phyloP scores from a whole-genome alignment of 768 basidiomycete species.

The Boletus rubescentipes region DNA sequence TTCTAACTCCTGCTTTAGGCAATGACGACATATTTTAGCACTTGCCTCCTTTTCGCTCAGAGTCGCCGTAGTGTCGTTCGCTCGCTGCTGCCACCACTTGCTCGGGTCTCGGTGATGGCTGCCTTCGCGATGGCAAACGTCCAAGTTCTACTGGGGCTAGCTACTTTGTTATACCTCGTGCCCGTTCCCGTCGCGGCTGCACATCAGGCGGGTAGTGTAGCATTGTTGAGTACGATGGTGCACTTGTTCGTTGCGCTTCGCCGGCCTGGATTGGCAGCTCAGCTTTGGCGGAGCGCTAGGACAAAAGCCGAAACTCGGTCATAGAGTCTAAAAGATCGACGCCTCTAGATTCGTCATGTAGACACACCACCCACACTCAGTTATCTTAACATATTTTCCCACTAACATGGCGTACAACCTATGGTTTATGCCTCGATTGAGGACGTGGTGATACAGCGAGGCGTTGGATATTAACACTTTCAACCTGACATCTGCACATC shows the following conservation, averaged over 20 bases:
- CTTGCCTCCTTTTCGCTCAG: slow-evolving; percentile 59
- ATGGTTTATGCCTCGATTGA: slow-evolving; percentile 2
- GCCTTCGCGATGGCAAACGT: slow-evolving; percentile 81
- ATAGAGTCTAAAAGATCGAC: not conserved
- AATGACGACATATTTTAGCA: slow-evolving; percentile 75
- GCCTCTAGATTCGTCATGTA: slow-evolving; percentile 13
- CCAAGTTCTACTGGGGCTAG: slow-evolving; percentile 74
- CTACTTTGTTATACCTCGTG: slow-evolving; percentile 89
- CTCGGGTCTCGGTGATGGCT: slow-evolving; percentile 49
- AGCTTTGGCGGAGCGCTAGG: slow-evolving; percentile 50
- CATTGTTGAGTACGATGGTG: slow-evolving; percentile 78
- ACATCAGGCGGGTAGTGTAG: slow-evolving; percentile 94
- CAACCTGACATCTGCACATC: slow-evolving; percentile 87
- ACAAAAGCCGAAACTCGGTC: slow-evolving; percentile 13
- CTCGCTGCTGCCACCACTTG: slow-evolving; percentile 56
- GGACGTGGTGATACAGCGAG: slow-evolving; percentile 7
- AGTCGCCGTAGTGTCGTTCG: slow-evolving; percentile 51
- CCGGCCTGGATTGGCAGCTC: slow-evolving; percentile 64
- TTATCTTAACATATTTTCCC: slow-evolving; percentile 14
- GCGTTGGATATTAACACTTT: slow-evolving; percentile 23
- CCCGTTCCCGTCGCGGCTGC: slow-evolving; percentile 89
- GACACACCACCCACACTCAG: slow-evolving; percentile 24
- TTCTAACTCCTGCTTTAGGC: slow-evolving; percentile 49
- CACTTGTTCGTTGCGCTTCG: slow-evolving; percentile 73
- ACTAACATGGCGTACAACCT: not conserved